Conservation (phyloP, 2,329 filamentous ascomycete species). For the Bipolaris zeicola region DNA sequence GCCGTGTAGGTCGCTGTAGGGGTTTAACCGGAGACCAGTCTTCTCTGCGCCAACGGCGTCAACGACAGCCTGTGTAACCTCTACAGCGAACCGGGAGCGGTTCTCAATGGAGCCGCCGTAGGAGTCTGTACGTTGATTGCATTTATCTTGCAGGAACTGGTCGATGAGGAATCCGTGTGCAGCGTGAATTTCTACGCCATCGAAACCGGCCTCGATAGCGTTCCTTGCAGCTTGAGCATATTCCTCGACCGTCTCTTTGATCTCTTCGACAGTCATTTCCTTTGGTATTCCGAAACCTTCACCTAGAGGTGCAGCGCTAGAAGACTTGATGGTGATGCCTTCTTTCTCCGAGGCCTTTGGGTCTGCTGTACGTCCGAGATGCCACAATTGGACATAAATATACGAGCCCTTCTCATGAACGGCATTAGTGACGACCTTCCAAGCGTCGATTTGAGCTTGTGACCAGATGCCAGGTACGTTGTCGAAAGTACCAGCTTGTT, state of each 20-base stretch:
- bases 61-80: conserved; percentile 59
- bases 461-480: conserved; percentile 65
- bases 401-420: conserved; percentile 67
- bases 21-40: conserved; percentile 63
- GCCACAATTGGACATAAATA: conserved; percentile 68
- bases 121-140: conserved; percentile 60
- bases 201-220: conserved; percentile 60
- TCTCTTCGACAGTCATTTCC: conserved; percentile 49
- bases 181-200: conserved; percentile 63
- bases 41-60: conserved; percentile 61
- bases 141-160: conserved; percentile 66
- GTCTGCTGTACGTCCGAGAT: conserved; percentile 61
- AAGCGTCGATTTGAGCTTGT: conserved; percentile 56
- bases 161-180: conserved; percentile 72
- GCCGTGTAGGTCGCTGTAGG: conserved; percentile 16
- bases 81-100: conserved; percentile 59
- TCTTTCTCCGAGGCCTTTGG: conserved; percentile 44
- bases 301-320: conserved; percentile 38
- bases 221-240: conserved; percentile 54
- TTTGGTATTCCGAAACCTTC: conserved; percentile 53
- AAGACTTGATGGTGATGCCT: conserved; percentile 40
- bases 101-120: conserved; percentile 59
- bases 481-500: conserved; percentile 54
- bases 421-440: conserved; percentile 65
- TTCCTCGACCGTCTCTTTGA: conserved; percentile 45